phyloP scores from a whole-genome alignment of 164 flowering plant species.

The Magnolia sinica region DNA sequence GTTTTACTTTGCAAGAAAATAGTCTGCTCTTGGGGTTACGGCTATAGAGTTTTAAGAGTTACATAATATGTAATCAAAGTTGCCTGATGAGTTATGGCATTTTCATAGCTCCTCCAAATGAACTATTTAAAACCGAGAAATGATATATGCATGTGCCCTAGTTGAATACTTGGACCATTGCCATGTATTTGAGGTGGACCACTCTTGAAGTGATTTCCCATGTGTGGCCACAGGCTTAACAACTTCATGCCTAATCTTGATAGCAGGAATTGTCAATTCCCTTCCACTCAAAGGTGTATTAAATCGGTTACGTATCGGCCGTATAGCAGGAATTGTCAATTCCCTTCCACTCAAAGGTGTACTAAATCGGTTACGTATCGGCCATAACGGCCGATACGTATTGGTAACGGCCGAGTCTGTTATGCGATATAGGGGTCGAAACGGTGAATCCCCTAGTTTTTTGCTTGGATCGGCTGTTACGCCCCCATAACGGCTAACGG shows the following conservation, averaged over 20 bases:
- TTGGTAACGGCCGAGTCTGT: no score
- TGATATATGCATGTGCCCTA: neutral
- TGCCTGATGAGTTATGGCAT: neutral
- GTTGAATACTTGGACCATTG: neutral
- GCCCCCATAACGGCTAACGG: no score
- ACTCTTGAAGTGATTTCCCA: neutral
- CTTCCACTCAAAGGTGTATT: no score
- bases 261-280: no score
- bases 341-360: no score
- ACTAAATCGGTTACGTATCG: no score
- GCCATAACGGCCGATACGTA: no score
- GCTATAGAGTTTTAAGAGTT: neutral
- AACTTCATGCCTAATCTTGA: neutral
- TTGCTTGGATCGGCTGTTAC: no score
- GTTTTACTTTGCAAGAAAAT: neutral
- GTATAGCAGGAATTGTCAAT: no score
- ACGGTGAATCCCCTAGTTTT: no score
- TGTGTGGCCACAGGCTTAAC: neutral
- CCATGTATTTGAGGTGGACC: neutral
- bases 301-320: no score
- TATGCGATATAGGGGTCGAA: no score
- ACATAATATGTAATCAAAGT: neutral
- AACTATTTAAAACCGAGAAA: neutral
- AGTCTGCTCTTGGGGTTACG: neutral
- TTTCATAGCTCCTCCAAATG: neutral